A percentile compares a stretch with the other conserved stretches of the same genome.
Evolutionary conservation across 352 stramenopile species (phyloP).

Genomic region (Phytophthora cryptogea): DNA sequence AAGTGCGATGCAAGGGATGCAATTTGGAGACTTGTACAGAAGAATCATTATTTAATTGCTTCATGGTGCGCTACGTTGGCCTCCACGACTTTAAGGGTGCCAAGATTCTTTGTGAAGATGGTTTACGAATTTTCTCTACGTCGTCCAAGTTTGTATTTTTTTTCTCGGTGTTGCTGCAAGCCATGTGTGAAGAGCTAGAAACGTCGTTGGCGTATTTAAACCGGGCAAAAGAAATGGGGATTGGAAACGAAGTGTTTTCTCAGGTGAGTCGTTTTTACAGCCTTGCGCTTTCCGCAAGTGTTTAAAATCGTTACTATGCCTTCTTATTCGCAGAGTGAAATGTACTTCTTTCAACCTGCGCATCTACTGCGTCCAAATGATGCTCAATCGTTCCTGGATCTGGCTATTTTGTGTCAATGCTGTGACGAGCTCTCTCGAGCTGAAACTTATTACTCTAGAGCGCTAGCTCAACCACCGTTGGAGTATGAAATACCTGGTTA

Average conservation of each 20-base stretch:
- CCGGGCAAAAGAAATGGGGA: slow-evolving; percentile 17
- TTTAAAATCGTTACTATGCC: slow-evolving; percentile 1
- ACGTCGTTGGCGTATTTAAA: slow-evolving; percentile 40
- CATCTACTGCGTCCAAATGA: slow-evolving; percentile 59
- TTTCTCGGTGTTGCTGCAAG: slow-evolving; percentile 44
- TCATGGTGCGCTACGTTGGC: slow-evolving; percentile 54
- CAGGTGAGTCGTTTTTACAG: slow-evolving; percentile 32
- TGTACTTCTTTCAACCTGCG: slow-evolving; percentile 52
- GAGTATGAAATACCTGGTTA: slow-evolving; percentile 67
- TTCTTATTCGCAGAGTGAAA: slow-evolving; percentile 39
- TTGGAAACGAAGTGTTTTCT: slow-evolving; percentile 34
- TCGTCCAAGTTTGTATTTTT: slow-evolving; percentile 50
- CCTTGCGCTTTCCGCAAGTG: background rate
- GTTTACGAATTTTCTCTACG: slow-evolving; percentile 38
- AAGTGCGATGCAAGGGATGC: slow-evolving; percentile 35
- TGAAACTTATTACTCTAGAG: slow-evolving; percentile 57
- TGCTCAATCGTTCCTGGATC: slow-evolving; percentile 49
- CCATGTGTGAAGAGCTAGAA: slow-evolving; percentile 50
- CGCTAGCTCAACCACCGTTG: slow-evolving; percentile 37
- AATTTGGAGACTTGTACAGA: slow-evolving; percentile 37
- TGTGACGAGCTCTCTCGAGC: slow-evolving; percentile 45
- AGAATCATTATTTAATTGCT: slow-evolving; percentile 48
- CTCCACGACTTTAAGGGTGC: slow-evolving; percentile 53
- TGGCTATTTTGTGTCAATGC: slow-evolving; percentile 65
- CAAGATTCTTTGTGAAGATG: slow-evolving; percentile 40